A percentile compares a stretch with the other conserved stretches of the same genome.
Evolutionary conservation across 2,329 filamentous ascomycete species (phyloP).

Genomic region (Neurospora sp.): DNA sequence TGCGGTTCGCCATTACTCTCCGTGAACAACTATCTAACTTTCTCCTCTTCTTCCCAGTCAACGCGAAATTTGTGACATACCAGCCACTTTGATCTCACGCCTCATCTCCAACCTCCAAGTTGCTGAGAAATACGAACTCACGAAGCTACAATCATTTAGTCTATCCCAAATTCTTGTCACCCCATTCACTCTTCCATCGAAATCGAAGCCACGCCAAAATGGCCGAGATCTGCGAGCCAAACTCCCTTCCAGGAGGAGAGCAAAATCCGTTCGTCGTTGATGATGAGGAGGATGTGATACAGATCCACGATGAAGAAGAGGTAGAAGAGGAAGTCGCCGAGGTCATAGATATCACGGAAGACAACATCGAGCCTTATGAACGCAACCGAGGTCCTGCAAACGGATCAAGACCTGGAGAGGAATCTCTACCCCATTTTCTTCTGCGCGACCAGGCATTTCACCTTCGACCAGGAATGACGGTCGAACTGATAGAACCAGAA

Average conservation of each 20-base stretch:
- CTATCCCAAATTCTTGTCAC: no score
- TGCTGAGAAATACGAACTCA: neutral
- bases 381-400: neutral
- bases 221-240: neutral
- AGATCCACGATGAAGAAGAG: neutral
- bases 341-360: constrained; percentile 11
- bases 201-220: neutral
- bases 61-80: neutral
- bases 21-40: neutral
- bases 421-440: neutral
- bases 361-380: neutral
- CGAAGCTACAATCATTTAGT: neutral
- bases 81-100: neutral
- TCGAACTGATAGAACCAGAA: constrained; percentile 1
- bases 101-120: neutral
- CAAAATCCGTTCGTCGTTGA: constrained; percentile 3
- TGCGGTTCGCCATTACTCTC: neutral
- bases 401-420: neutral
- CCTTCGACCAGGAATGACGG: neutral
- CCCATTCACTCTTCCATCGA: no score
- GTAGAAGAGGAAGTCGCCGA: constrained; percentile 6
- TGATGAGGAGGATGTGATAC: constrained; percentile 1
- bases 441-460: neutral
- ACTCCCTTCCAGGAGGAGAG: neutral
- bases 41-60: neutral